These are phyloP conservation scores for Chytriomyces sp. DNA, from an alignment of 192 early-diverging fungal genomes.

Conservation along the genomic window DNA sequence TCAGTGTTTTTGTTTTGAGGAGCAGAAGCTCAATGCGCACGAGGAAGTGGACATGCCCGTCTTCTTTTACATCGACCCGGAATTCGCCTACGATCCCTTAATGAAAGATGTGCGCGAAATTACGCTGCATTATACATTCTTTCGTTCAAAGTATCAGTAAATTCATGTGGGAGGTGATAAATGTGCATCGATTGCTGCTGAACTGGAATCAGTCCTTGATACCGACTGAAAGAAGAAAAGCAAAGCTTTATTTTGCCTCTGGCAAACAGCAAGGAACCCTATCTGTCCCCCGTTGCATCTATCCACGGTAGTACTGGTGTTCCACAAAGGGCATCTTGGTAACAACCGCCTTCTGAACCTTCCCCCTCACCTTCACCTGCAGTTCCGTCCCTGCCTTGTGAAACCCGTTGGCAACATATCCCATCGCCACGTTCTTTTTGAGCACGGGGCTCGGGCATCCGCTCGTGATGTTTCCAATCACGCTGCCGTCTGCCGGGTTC, in stretches of 20 bases:
- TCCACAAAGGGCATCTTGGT: constrained; percentile 95
- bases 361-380: constrained; percentile 86
- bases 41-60: constrained; percentile 87
- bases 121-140: constrained; percentile 94
- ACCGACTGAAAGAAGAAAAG: no score
- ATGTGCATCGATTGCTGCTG: no score
- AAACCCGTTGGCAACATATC: constrained; percentile 83
- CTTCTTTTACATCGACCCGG: constrained; percentile 98
- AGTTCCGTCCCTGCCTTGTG: constrained; percentile 93
- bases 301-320: constrained; percentile 66
- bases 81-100: constrained; percentile 89
- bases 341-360: constrained; percentile 78
- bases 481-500: constrained; percentile 54
- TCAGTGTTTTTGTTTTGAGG: constrained; percentile 99
- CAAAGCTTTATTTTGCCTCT: no score
- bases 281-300: no score
- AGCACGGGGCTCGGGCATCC: constrained; percentile 89
- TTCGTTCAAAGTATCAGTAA: constrained; percentile 65
- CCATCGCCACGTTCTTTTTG: constrained; percentile 98
- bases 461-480: constrained; percentile 85
- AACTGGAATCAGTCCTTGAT: no score
- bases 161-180: no score
- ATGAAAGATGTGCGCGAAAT: constrained; percentile 94
- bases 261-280: no score
- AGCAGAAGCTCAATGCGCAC: constrained; percentile 83